Percentiles rank a stretch among this genome's conserved stretches.
Evolutionary conservation across 805 yeast species (phyloP).

Genomic region (Suhomyces tanzawaensis): DNA sequence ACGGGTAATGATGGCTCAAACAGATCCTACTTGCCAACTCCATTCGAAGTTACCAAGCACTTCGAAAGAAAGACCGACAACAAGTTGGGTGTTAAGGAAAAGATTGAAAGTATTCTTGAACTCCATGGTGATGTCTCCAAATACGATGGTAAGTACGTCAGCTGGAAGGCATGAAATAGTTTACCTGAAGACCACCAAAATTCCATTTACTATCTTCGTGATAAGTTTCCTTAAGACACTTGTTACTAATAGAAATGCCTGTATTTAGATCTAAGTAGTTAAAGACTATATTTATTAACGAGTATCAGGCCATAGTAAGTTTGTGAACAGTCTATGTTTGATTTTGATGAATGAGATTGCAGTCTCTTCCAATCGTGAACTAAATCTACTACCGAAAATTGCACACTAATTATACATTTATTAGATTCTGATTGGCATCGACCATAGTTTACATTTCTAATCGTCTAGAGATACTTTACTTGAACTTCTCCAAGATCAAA

Average conservation of each 20-base stretch:
- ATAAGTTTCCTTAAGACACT: too few relatives aligned
- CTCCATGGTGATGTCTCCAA: slow-evolving; percentile 49
- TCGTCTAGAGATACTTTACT: slow-evolving; percentile 13
- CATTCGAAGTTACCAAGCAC: slow-evolving; percentile 61
- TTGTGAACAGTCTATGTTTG: too few relatives aligned
- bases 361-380: too few relatives aligned
- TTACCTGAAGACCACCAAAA: too few relatives aligned
- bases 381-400: too few relatives aligned
- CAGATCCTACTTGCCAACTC: slow-evolving; percentile 66
- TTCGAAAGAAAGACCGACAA: slow-evolving; percentile 51
- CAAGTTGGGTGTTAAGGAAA: slow-evolving; percentile 59
- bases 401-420: not conserved
- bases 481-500: slow-evolving; percentile 35
- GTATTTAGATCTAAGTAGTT: not conserved
- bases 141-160: slow-evolving; percentile 41
- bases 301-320: too few relatives aligned
- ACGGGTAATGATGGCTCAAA: slow-evolving; percentile 67
- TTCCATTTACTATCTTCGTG: too few relatives aligned
- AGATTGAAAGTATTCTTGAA: slow-evolving; percentile 57
- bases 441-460: slow-evolving; percentile 1
- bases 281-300: too few relatives aligned
- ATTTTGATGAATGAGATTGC: too few relatives aligned
- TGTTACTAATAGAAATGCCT: too few relatives aligned
- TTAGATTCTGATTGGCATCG: not conserved
- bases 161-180: slow-evolving; percentile 35